These are phyloP conservation scores for Ceratocystis ficicola DNA, from an alignment of 2,329 filamentous ascomycete genomes.

Conservation along the genomic window DNA sequence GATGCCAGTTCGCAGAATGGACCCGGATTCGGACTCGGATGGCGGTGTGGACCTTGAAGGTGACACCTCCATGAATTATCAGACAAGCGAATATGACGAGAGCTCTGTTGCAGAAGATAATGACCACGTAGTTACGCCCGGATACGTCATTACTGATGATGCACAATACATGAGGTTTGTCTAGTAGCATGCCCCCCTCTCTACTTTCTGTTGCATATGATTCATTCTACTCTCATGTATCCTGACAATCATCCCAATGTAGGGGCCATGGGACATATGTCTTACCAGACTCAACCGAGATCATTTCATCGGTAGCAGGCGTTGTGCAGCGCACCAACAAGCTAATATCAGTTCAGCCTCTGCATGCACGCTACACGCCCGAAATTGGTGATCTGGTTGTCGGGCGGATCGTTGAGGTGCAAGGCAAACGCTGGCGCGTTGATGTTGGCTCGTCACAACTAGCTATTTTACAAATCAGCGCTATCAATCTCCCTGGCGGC, in stretches of 20 bases:
- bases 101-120: neutral
- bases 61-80: slow-evolving; percentile 35
- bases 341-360: slow-evolving; percentile 76
- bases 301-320: slow-evolving; percentile 82
- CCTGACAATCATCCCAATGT: slow-evolving; percentile 20
- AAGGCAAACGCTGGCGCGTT: slow-evolving; percentile 84
- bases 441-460: slow-evolving; percentile 83
- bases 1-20: slow-evolving; percentile 23
- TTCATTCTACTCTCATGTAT: neutral
- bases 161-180: slow-evolving; percentile 86
- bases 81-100: slow-evolving; percentile 25
- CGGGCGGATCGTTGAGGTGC: slow-evolving; percentile 88
- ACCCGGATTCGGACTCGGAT: slow-evolving; percentile 31
- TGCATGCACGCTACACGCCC: slow-evolving; percentile 85
- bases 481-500: slow-evolving; percentile 89
- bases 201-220: neutral
- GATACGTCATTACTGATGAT: slow-evolving; percentile 76
- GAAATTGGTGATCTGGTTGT: slow-evolving; percentile 95
- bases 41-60: slow-evolving; percentile 37
- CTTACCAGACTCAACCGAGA: slow-evolving; percentile 49
- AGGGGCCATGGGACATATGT: slow-evolving; percentile 90
- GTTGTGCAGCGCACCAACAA: slow-evolving; percentile 92
- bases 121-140: slow-evolving; percentile 66
- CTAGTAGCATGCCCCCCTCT: neutral
- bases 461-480: slow-evolving; percentile 69